Conservation (phyloP, 192 early-diverging fungal species). For the Coemansia sp. region DNA sequence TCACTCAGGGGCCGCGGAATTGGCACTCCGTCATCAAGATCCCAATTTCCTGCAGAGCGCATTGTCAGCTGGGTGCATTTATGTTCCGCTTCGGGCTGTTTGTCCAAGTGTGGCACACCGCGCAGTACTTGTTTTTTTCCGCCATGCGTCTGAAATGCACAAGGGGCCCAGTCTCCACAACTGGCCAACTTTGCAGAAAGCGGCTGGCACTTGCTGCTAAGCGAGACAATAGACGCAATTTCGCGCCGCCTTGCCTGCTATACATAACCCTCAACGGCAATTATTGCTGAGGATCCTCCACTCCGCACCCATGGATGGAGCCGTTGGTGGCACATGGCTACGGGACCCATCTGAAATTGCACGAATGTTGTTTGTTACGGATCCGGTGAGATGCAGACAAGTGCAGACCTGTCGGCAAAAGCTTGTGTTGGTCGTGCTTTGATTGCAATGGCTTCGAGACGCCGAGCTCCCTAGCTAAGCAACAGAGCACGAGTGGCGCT, state of each 20-base stretch:
- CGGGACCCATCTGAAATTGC: neutral
- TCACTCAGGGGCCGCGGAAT: constrained; percentile 7
- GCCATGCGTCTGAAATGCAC: constrained; percentile 2
- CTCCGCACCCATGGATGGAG: neutral
- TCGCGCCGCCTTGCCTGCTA: constrained; percentile 1
- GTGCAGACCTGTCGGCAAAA: neutral
- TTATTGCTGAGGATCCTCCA: constrained; percentile 1
- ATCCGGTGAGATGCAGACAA: neutral
- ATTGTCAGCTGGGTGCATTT: constrained; percentile 2
- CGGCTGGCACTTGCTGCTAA: neutral
- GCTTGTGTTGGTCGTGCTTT: neutral
- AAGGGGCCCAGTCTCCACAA: constrained; percentile 13
- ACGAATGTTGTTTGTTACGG: neutral
- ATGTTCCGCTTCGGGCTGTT: constrained; percentile 11
- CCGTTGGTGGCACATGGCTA: constrained; percentile 1
- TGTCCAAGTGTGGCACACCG: constrained; percentile 12
- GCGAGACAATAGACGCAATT: constrained; percentile 12
- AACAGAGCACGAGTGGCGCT: constrained; percentile 2
- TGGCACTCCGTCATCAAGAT: constrained; percentile 7
- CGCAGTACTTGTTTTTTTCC: neutral
- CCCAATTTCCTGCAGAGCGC: constrained; percentile 1
- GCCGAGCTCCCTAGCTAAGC: neutral
- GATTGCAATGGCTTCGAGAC: neutral
- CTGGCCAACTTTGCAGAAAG: neutral
- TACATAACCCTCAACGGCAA: constrained; percentile 2